These are phyloP conservation scores for Eucalyptus brandiana DNA, from an alignment of 345 rosid genomes.

Conservation along the genomic window DNA sequence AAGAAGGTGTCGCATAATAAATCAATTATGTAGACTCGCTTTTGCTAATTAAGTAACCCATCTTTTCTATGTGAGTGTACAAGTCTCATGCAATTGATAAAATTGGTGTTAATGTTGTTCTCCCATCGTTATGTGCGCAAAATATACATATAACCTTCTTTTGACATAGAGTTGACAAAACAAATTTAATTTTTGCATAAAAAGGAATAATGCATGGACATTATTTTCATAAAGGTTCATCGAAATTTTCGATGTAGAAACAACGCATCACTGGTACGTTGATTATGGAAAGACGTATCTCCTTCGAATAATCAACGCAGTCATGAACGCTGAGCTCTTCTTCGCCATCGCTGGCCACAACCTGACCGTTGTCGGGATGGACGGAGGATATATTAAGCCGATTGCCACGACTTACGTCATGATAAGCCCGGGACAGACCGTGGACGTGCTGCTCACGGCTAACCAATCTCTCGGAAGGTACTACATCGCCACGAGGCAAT, in stretches of 20 bases:
- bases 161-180: not conserved
- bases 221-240: not conserved
- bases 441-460: not conserved
- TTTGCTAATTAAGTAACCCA: not conserved
- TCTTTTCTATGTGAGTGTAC: not conserved
- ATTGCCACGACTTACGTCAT: not conserved
- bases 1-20: not conserved
- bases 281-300: constrained; percentile 14
- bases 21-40: not conserved
- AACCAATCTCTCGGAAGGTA: not conserved
- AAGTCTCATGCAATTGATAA: not conserved
- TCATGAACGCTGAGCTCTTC: constrained; percentile 10
- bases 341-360: constrained; percentile 15
- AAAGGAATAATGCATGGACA: not conserved
- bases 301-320: constrained; percentile 16
- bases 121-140: not conserved
- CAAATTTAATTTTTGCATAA: not conserved
- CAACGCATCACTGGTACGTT: not conserved
- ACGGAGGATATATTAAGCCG: constrained; percentile 16
- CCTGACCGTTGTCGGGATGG: constrained; percentile 10
- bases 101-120: not conserved
- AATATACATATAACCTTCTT: not conserved
- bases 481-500: not conserved
- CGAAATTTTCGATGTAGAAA: not conserved
- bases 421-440: constrained; percentile 18